Evolutionary conservation across 139 green algal genomes (phyloP).

Genomic region (Microglena sp.): DNA sequence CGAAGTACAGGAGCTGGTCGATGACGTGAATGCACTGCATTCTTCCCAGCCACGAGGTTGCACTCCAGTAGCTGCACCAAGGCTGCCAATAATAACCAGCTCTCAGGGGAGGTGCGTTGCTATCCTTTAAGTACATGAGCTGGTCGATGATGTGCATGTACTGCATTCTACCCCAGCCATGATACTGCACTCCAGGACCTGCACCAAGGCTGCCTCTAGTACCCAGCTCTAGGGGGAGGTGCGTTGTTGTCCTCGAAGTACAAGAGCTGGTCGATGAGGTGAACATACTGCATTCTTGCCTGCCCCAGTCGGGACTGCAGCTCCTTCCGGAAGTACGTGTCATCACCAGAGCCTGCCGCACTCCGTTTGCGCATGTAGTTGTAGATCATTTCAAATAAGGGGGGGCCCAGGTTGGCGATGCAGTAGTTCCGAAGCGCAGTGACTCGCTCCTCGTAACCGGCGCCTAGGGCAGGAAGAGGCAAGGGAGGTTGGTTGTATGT

Average conservation of each 20-base stretch:
- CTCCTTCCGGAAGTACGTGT: constrained; percentile 8
- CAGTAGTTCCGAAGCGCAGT: constrained; percentile 23
- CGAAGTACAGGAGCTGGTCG: too few relatives aligned
- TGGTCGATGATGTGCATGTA: too few relatives aligned
- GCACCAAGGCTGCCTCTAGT: too few relatives aligned
- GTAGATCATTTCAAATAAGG: constrained; percentile 31
- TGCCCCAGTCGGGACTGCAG: constrained; percentile 17
- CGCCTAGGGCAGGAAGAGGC: neutral
- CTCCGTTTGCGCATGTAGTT: constrained; percentile 17
- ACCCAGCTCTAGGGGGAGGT: too few relatives aligned
- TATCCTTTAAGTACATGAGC: too few relatives aligned
- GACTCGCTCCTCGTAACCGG: constrained; percentile 14
- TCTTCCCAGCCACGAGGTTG: too few relatives aligned
- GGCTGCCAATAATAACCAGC: too few relatives aligned
- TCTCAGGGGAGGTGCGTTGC: too few relatives aligned
- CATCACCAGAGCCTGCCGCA: neutral
- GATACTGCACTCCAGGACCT: too few relatives aligned
- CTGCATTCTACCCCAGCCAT: too few relatives aligned
- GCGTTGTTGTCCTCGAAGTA: constrained; percentile 22
- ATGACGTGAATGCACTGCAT: too few relatives aligned
- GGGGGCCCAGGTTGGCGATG: constrained; percentile 16
- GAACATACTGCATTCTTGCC: constrained; percentile 29
- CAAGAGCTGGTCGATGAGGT: constrained; percentile 30
- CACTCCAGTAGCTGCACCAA: too few relatives aligned
- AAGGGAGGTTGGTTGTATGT: neutral